Conservation (phyloP, 768 basidiomycete genomes). For the Collybiopsis luxurians region DNA sequence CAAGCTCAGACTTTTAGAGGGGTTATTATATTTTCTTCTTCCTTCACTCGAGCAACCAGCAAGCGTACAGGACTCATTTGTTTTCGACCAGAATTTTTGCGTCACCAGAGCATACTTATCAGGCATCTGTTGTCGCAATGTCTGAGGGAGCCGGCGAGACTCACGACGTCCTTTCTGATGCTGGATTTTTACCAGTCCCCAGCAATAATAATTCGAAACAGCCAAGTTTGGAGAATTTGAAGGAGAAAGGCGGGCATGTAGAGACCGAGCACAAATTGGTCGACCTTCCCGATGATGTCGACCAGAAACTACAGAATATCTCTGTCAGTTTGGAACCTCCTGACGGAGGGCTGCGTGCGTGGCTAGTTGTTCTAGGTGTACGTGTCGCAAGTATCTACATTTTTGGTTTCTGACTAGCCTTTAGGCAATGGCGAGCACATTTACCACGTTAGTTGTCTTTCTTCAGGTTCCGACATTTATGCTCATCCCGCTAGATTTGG, state of each 20-base stretch:
- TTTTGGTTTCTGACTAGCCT: not conserved
- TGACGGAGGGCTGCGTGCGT: slow-evolving; percentile 39
- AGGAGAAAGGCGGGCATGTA: not conserved
- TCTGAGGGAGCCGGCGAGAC: too few relatives aligned
- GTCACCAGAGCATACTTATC: too few relatives aligned
- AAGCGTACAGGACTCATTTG: too few relatives aligned
- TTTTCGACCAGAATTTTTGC: too few relatives aligned
- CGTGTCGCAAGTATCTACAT: not conserved
- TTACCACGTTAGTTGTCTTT: slow-evolving; percentile 37
- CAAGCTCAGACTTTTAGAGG: too few relatives aligned
- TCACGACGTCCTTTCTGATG: too few relatives aligned
- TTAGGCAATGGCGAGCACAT: slow-evolving; percentile 45
- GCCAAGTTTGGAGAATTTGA: not conserved
- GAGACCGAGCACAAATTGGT: not conserved
- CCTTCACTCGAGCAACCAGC: too few relatives aligned
- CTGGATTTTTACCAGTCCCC: too few relatives aligned
- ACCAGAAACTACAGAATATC: not conserved
- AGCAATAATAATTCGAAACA: too few relatives aligned
- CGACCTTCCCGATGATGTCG: not conserved
- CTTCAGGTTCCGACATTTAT: not conserved
- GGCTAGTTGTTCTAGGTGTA: slow-evolving; percentile 38
- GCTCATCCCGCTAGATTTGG: slow-evolving; percentile 45
- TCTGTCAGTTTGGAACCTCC: slow-evolving; percentile 26
- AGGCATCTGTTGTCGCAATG: too few relatives aligned
- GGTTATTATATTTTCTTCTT: too few relatives aligned